Base-by-base conservation (phyloP, 2,329 filamentous ascomycete genomes). In the Aspergillus neoniger region DNA sequence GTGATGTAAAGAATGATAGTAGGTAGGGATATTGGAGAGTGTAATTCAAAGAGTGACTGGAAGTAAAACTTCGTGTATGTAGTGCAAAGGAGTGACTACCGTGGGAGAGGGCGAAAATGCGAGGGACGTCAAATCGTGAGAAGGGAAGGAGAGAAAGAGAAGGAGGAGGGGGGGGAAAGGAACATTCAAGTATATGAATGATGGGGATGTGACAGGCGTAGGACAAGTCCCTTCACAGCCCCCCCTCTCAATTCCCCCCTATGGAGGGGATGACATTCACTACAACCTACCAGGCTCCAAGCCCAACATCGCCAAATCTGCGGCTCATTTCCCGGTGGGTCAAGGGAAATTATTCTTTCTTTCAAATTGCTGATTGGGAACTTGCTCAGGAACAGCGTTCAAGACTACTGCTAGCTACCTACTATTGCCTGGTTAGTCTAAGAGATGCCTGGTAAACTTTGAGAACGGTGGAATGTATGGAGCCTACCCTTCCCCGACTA, bases 11-110 rank as follows among this genome's bases (percentile, higher is more conserved):
- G 44, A 47, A 41, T 51, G 48, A 25, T 28, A 44, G 54, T 52
- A 49, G 38, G 57, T 44, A 60, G 19, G 38, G 21, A 28, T 36
- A 36, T 43, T 36, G 57, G 21, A 30, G 21, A 44, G 58, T 50
- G 60, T 55, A 53, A 58, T 36, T 52, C 28, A 70, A 69, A 65
- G 72, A 72, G 55, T 68, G 69, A 73, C 67, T 67, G 53, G 44
- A 62, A 66, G 66, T 58, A 53, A 53, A 61, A 62, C 63, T 63
- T 36, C 32, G 47, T 57, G 44, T 63, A 59, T 55, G 59, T 58
- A 61, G 59, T 52, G 55, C 59, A 59, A 69, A 66, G 55, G 66
- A 68, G 54, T 61, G 64, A 67, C 67, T 70, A 58, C 62, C 62
- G 61, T 63, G 51, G 64, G 59, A 60, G 62, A 52, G 25, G 41